phyloP scores from a whole-genome alignment of 345 rosid genomes.

The Gossypium australe region DNA sequence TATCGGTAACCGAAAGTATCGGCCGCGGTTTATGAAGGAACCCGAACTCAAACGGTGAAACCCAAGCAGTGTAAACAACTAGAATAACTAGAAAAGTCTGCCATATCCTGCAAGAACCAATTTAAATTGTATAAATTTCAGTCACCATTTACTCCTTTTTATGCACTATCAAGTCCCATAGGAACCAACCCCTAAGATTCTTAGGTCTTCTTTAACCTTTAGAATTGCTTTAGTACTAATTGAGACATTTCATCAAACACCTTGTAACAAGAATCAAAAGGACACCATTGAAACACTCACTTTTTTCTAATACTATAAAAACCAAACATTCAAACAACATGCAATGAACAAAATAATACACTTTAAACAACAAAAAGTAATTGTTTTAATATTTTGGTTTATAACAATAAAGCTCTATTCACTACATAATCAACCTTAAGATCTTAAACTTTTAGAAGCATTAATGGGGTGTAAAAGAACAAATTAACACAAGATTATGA shows the following conservation, averaged over 20 bases:
- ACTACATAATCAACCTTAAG: not conserved
- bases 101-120: conserved; percentile 59
- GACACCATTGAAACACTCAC: not conserved
- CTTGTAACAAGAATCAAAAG: not conserved
- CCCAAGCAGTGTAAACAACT: conserved; percentile 90
- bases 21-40: conserved; percentile 51
- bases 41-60: conserved; percentile 86
- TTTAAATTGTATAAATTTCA: not conserved
- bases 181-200: conserved; percentile 20
- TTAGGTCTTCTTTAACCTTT: conserved; percentile 16
- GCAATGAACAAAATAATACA: not conserved
- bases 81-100: conserved; percentile 62
- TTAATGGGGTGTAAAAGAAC: not conserved
- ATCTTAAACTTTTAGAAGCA: not conserved
- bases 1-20: conserved; percentile 59
- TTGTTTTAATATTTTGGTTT: not conserved
- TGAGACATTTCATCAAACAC: conserved; percentile 12
- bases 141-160: not conserved
- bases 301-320: conserved; percentile 3
- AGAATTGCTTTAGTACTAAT: conserved; percentile 16
- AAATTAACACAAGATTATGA: not conserved
- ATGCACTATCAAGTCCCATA: not conserved
- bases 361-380: not conserved
- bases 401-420: not conserved
- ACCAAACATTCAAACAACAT: conserved; percentile 7